phyloP scores from a whole-genome alignment of 768 basidiomycete genomes.

The Tricholoma hemisulphureum region DNA sequence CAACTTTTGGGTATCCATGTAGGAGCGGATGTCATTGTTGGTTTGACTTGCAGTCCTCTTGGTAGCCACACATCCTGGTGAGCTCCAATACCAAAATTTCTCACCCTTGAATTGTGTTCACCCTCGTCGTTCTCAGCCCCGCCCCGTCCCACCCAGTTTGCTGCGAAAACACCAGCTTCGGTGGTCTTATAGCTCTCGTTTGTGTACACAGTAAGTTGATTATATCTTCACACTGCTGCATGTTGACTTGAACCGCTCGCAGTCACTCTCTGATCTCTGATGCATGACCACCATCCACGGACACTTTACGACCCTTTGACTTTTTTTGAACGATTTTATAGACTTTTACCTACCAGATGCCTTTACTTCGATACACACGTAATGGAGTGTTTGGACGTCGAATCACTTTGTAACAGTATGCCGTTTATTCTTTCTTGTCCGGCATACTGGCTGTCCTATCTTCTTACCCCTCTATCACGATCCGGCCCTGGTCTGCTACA shows the following conservation, averaged over 20 bases:
- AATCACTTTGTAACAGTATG: too few species aligned
- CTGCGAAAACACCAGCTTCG: slow-evolving; percentile 43
- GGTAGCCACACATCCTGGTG: slow-evolving; percentile 33
- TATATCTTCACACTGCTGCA: too few species aligned
- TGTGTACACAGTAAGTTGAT: slow-evolving; percentile 40
- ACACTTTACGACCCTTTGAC: background rate
- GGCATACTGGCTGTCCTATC: too few species aligned
- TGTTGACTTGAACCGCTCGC: background rate
- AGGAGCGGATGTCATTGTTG: slow-evolving; percentile 23
- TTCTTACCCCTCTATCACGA: too few species aligned
- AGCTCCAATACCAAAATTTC: slow-evolving; percentile 3
- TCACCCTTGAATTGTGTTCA: background rate
- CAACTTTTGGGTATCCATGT: slow-evolving; percentile 35
- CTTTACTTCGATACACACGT: too few species aligned
- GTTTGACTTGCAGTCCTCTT: slow-evolving; percentile 37
- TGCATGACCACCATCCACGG: background rate
- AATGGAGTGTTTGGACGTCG: too few species aligned
- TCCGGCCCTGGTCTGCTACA: too few species aligned
- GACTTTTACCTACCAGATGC: background rate
- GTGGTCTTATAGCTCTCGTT: slow-evolving; percentile 41
- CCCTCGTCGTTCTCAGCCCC: slow-evolving; percentile 21
- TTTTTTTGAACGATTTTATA: background rate
- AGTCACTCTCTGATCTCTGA: slow-evolving; percentile 12
- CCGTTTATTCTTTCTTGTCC: too few species aligned
- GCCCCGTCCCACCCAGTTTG: slow-evolving; percentile 38